Evolutionary conservation across 345 rosid genomes (phyloP), one percentile per base, ranked within the genome.

Genomic region (Hibiscus tridactylites): DNA sequence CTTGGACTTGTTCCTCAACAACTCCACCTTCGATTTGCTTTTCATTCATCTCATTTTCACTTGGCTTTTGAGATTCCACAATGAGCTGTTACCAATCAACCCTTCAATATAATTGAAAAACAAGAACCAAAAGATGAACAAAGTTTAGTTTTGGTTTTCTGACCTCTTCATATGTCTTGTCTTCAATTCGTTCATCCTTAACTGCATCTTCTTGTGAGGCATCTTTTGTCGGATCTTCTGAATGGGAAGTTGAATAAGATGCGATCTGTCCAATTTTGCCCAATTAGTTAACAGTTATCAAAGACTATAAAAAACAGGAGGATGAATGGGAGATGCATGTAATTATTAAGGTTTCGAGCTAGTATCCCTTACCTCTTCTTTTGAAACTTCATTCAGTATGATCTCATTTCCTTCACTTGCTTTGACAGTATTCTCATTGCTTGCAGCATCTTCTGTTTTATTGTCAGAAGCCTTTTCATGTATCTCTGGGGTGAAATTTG

Each of bases 151-250:
- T 44, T 49, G 9, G 26, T 28, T 62, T 69, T 21, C 82, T 72
- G 8, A 87, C 90, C 85, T 80, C 77, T 76, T 77, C 79, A 57
- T 66, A 26, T 76, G 46, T 71, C 50, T 76, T 44, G 17, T 75
- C 83, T 21, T 54, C 70, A 58, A 58, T 24, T 44, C 42, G 53
- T 84, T 78, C 52, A 68, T 75, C 78, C 54, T 68, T 68, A 44
- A 42, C 31, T 26, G 28, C 42, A 24, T 26, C 57, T 73, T 67
- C 84, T 62, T 75, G 76, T 39, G 37, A 13, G 44, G 74, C 72
- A 66, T 78, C 79, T 37, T 71, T 74, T 35, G 54, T 46, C 15
- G 19, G 59, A 53, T 68, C 85, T 82, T 80, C 79, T 0, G 16
- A 19, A 17, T 72, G 52, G 60, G 74, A 70, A 57, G 31, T 44